Conservation (phyloP, 1,139 yeast species). For the Debaryomyces sp. region DNA sequence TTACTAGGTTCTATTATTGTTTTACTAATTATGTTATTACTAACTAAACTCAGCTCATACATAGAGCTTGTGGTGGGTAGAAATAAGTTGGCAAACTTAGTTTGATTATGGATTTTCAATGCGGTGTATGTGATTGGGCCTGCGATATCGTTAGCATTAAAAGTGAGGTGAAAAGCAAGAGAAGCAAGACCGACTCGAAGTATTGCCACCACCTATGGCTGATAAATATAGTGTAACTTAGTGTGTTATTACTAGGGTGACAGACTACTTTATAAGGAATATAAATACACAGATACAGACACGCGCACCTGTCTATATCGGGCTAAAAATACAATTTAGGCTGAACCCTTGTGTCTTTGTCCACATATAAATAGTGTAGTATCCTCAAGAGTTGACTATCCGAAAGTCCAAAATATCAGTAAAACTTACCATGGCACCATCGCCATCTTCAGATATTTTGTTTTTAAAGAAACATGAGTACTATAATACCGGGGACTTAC, state of each 20-base stretch:
- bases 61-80: too few species aligned
- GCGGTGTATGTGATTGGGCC: background rate
- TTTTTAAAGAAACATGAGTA: slow-evolving; percentile 34
- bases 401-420: background rate
- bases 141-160: background rate
- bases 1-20: too few species aligned
- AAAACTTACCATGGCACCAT: slow-evolving; percentile 13
- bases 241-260: background rate
- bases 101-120: background rate
- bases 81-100: background rate
- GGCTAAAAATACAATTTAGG: background rate
- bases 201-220: background rate
- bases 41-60: too few species aligned
- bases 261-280: background rate
- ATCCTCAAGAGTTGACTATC: background rate
- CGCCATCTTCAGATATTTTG: slow-evolving; percentile 23
- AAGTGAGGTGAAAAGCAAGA: background rate
- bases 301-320: background rate
- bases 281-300: background rate
- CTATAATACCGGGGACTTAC: slow-evolving; percentile 26
- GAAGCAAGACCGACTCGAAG: background rate
- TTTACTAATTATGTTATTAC: too few species aligned
- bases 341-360: too few species aligned
- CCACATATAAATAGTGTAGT: background rate
- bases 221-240: background rate